Evolutionary conservation across 345 rosid genomes (phyloP).

Genomic region (Rhizophora apiculata): DNA sequence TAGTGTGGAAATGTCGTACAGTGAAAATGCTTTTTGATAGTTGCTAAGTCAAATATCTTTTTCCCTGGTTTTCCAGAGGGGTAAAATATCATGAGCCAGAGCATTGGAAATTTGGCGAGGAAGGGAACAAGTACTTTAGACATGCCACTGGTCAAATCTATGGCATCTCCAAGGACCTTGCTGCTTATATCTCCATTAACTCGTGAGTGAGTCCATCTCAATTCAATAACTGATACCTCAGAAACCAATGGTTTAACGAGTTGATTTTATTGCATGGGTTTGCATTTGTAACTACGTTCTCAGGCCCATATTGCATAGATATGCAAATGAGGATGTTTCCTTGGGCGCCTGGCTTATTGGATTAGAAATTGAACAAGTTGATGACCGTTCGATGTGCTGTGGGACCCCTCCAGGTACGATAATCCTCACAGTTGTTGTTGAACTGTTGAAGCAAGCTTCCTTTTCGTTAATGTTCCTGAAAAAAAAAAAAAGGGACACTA

Average conservation of each 20-base stretch:
- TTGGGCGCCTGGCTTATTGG: slow-evolving; percentile 87
- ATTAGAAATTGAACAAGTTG: slow-evolving; percentile 78
- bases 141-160: slow-evolving; percentile 95
- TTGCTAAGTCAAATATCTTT: too few relatives aligned
- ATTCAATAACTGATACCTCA: neutral
- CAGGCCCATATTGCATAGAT: slow-evolving; percentile 80
- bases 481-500: too few relatives aligned
- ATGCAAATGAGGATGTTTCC: slow-evolving; percentile 92
- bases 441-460: too few relatives aligned
- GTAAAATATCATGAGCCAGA: slow-evolving; percentile 87
- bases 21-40: too few relatives aligned
- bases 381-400: slow-evolving; percentile 82
- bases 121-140: slow-evolving; percentile 85
- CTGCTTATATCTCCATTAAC: slow-evolving; percentile 71
- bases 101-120: slow-evolving; percentile 91
- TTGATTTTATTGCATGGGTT: neutral
- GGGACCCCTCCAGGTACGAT: slow-evolving; percentile 74
- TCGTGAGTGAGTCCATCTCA: slow-evolving; percentile 36
- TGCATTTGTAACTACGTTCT: neutral
- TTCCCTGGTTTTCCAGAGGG: slow-evolving; percentile 38
- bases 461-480: too few relatives aligned
- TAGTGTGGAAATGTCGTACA: too few relatives aligned
- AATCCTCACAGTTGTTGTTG: too few relatives aligned
- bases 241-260: neutral
- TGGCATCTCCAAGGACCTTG: slow-evolving; percentile 87